Evolutionary conservation across 2,329 filamentous ascomycete genomes (phyloP).

Genomic region (Periconia macrospinosa): DNA sequence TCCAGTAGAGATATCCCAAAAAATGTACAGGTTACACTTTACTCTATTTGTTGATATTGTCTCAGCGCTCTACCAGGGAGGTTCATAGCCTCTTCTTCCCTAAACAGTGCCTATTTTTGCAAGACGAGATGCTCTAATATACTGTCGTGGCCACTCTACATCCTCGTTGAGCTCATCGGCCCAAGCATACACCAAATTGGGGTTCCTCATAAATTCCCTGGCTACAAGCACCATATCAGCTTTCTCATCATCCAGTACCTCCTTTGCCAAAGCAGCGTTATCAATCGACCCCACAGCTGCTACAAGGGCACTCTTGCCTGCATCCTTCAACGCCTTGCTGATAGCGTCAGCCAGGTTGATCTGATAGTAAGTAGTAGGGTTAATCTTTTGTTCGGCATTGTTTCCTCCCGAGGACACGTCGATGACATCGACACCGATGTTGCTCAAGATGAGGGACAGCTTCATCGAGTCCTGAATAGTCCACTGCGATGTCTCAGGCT

Average conservation of each 20-base stretch:
- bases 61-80: background rate
- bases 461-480: constrained; percentile 32
- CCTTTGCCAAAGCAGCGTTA: constrained; percentile 48
- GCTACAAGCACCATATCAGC: constrained; percentile 52
- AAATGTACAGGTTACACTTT: too few relatives aligned
- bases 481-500: constrained; percentile 28
- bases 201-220: constrained; percentile 54
- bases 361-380: constrained; percentile 43
- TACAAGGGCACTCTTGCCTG: constrained; percentile 45
- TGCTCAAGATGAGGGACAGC: constrained; percentile 36
- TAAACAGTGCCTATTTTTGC: background rate
- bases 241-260: constrained; percentile 39
- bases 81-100: too few relatives aligned
- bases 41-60: too few relatives aligned
- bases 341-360: constrained; percentile 48
- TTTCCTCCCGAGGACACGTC: constrained; percentile 47
- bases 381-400: constrained; percentile 44
- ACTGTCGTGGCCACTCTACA: constrained; percentile 41
- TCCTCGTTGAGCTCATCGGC: constrained; percentile 49
- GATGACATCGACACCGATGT: constrained; percentile 41
- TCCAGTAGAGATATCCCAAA: too few relatives aligned
- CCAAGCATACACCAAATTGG: constrained; percentile 53
- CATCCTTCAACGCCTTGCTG: constrained; percentile 33
- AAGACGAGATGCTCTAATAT: background rate
- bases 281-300: constrained; percentile 54